phyloP scores from a whole-genome alignment of 495 filamentous ascomycete genomes.

The Parmelia sp. region DNA sequence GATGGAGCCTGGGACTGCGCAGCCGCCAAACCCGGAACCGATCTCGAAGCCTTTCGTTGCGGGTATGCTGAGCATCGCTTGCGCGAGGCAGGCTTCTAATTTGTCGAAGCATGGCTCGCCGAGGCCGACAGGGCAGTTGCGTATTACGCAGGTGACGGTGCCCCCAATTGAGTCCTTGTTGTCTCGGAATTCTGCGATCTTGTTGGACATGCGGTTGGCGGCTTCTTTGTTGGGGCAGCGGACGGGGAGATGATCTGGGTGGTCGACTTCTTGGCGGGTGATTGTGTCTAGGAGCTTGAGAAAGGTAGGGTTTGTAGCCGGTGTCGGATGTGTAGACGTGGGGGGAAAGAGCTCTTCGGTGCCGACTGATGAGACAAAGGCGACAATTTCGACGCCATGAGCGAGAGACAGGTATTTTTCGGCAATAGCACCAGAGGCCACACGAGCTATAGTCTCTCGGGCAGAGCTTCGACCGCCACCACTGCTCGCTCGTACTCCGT shows the following conservation, averaged over 20 bases:
- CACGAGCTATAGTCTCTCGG: conserved; percentile 89
- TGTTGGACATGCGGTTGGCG: conserved; percentile 65
- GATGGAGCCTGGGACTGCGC: conserved; percentile 76
- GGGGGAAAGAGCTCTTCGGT: conserved; percentile 77
- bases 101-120: conserved; percentile 97
- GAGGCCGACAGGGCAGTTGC: conserved; percentile 73
- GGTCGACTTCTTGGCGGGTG: conserved; percentile 73
- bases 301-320: conserved; percentile 78
- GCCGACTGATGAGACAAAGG: conserved; percentile 85
- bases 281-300: conserved; percentile 67
- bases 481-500: conserved; percentile 88
- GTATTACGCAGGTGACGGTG: conserved; percentile 92
- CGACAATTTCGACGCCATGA: conserved; percentile 83
- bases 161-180: conserved; percentile 82
- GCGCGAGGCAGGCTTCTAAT: conserved; percentile 85
- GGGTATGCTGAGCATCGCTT: conserved; percentile 96
- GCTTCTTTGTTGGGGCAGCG: conserved; percentile 70
- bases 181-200: conserved; percentile 70
- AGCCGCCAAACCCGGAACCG: conserved; percentile 76
- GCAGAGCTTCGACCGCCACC: conserved; percentile 90
- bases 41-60: conserved; percentile 97
- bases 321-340: conserved; percentile 62
- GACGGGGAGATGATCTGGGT: conserved; percentile 59
- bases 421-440: conserved; percentile 90
- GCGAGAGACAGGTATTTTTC: conserved; percentile 84